Evolutionary conservation across 202 grass and related monocot genomes (phyloP), one percentile per base, ranked within the genome.

Genomic region (Carex sylvatica): DNA sequence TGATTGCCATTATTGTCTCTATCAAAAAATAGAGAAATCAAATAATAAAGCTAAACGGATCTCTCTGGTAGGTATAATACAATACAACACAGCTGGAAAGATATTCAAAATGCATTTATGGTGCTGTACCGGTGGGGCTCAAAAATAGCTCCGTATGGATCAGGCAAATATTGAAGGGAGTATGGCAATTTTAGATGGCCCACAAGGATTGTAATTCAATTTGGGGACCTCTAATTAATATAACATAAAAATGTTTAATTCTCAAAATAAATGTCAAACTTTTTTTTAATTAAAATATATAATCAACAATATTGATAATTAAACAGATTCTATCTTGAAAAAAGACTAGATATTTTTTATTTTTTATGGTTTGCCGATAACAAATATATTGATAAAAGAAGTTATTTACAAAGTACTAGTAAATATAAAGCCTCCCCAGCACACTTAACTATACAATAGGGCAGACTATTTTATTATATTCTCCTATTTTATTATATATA

Each of bases 101-200:
- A 58, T 35, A 35, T 20, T 36, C 19, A 55, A 28, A 71, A 58
- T 77, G 16, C 20, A 73, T 51, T 73, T 58, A 58, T 77, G 28
- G 24, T 77, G 52, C 52, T 56, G 52, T 35, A 16, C 51, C 5
- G 2, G 51, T 33, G 51, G 73, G 51, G 73, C 73, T 77, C 0
- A 36, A 35, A 75, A 54, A 58, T n/a, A 5, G 51, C 14, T 76
- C 49, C 51, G 24, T 76, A 76, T 56, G 52, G 52, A 76, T 58
- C 49, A 10, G 49, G 72, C 51, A 58, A 76, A 55, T 51, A 33
- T 13, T 23, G 3, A 71, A 11, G 40, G 38, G 10, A 71, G 1
- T 47, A 71, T 71, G 68, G 19, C 72, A 35, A 76, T 76, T 76
- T 76, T 31, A 76, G 72, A 9, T 77, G 73, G 24, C 15, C 26